Evolutionary conservation across 2,329 filamentous ascomycete genomes (phyloP), one percentile per base, ranked within the genome.

Genomic region (Apiospora sp.): DNA sequence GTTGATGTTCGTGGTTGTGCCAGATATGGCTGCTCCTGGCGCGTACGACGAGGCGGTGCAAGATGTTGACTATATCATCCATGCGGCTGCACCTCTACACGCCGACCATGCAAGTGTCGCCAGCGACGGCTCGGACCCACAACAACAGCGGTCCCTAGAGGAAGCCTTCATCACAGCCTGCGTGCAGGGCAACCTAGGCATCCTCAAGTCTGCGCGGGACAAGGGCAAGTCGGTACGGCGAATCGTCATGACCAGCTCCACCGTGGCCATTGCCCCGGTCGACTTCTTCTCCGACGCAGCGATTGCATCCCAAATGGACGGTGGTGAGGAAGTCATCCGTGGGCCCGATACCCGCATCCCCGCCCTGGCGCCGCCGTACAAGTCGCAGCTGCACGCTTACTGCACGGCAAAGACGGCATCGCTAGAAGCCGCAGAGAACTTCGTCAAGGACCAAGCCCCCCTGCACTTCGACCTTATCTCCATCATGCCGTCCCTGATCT

Each of bases 21-120:
- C 82, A 8, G 82, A 79, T 49, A 78, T 80, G 71, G 74, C 74
- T 3, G 73, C 46, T 1, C 74, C 74, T 1, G 79, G 78, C 3
- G 82, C 82, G 12, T 83, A 81, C 67, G 81, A 81, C 71, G 71
- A 76, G 19, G 82, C 80, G 3, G 74, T 80, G 44, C 72, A 80
- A 58, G 80, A 76, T 44, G 80, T 80, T 3, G 76, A 78, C 24
- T 74, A 76, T 58, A 72, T 79, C 61, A 77, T 80, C 71, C 78
- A 80, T 74, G 71, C 76, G 43, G 78, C 78, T 14, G 75, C 78
- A 10, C 78, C 78, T 3, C 49, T 78, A 12, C 75, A 72, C 0
- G 74, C 73, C 1, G 67, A 69, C 6, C 34, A 41, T 7, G n/a
- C n/a, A 51, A 27, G 49, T 13, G 8, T 8, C 5, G 30, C 3